Evolutionary conservation across 2,329 filamentous ascomycete species (phyloP).

Genomic region (Cladophialophora exuberans): DNA sequence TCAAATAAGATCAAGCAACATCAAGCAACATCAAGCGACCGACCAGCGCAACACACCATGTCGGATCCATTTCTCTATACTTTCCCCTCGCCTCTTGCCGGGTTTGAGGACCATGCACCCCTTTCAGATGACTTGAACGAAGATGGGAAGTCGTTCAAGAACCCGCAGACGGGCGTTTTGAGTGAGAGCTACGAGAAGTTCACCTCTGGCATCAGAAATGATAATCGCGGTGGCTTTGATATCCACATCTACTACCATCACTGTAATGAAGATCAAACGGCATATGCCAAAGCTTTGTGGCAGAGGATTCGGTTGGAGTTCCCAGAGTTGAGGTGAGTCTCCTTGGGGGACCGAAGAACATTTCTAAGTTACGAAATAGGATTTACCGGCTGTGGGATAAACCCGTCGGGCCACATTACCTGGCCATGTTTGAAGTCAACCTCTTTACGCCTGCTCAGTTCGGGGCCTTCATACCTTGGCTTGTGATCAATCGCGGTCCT

Average conservation of each 20-base stretch:
- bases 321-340: slow-evolving; percentile 50
- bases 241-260: slow-evolving; percentile 82
- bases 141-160: slow-evolving; percentile 78
- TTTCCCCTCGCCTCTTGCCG: slow-evolving; percentile 59
- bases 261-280: slow-evolving; percentile 62
- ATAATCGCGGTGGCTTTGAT: slow-evolving; percentile 66
- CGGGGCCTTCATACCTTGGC: slow-evolving; percentile 84
- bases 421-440: slow-evolving; percentile 93
- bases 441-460: slow-evolving; percentile 84
- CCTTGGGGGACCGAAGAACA: neutral
- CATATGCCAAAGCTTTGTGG: slow-evolving; percentile 73
- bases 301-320: slow-evolving; percentile 78
- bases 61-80: slow-evolving; percentile 56
- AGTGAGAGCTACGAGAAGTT: slow-evolving; percentile 75
- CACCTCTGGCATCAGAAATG: slow-evolving; percentile 67
- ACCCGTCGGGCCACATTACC: slow-evolving; percentile 78
- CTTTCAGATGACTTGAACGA: slow-evolving; percentile 60
- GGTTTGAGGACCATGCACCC: slow-evolving; percentile 53
- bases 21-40: no score
- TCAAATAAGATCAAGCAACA: no score
- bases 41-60: no score
- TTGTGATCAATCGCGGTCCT: slow-evolving; percentile 79
- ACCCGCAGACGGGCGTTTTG: slow-evolving; percentile 62
- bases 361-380: slow-evolving; percentile 38
- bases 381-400: slow-evolving; percentile 78